Evolutionary conservation across 2,329 filamentous ascomycete genomes (phyloP).

Genomic region (Penicillium vulpinum): DNA sequence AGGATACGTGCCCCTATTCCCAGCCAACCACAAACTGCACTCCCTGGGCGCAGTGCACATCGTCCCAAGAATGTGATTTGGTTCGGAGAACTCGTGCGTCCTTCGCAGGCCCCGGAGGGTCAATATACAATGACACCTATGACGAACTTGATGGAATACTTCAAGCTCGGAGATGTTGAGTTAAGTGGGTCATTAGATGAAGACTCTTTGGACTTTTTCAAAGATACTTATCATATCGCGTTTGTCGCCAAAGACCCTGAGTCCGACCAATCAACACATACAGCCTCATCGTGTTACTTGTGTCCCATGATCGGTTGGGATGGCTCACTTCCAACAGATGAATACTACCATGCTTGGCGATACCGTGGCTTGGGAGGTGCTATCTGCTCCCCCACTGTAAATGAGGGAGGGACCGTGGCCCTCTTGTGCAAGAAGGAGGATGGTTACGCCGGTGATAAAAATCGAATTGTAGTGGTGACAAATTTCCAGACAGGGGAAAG

Average conservation of each 20-base stretch:
- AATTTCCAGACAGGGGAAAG: slow-evolving; percentile 42
- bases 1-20: slow-evolving; percentile 47
- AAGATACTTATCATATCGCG: slow-evolving; percentile 45
- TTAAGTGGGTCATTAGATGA: slow-evolving; percentile 51
- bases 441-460: slow-evolving; percentile 50
- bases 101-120: slow-evolving; percentile 39
- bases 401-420: slow-evolving; percentile 44
- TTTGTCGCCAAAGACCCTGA: slow-evolving; percentile 49
- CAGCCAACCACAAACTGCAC: slow-evolving; percentile 50
- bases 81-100: slow-evolving; percentile 45
- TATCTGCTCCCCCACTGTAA: slow-evolving; percentile 46
- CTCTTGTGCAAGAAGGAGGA: slow-evolving; percentile 46
- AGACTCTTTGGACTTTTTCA: slow-evolving; percentile 48
- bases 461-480: slow-evolving; percentile 43
- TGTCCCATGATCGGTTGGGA: slow-evolving; percentile 44
- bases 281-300: slow-evolving; percentile 47
- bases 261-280: slow-evolving; percentile 48
- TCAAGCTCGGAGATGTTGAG: slow-evolving; percentile 42
- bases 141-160: slow-evolving; percentile 44
- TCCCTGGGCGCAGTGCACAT: slow-evolving; percentile 53
- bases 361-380: slow-evolving; percentile 37
- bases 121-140: slow-evolving; percentile 42
- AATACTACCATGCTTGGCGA: slow-evolving; percentile 33
- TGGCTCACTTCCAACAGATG: slow-evolving; percentile 30
- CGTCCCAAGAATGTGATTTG: slow-evolving; percentile 52